Evolutionary conservation across 139 green algal species (phyloP).

Genomic region (Micromonas pusilla): DNA sequence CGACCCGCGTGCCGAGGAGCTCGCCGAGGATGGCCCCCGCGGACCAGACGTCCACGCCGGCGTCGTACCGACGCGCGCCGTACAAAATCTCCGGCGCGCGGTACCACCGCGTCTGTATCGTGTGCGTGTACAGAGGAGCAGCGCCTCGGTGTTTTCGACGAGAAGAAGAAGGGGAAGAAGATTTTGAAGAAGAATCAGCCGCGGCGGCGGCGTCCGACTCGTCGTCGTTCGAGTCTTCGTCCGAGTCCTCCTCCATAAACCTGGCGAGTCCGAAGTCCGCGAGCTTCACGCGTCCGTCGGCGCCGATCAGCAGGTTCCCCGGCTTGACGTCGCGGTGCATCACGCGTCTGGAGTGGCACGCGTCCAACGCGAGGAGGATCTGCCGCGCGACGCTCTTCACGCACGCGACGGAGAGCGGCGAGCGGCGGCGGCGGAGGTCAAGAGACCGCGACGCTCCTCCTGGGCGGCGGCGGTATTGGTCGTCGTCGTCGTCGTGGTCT

Average conservation of each 20-base stretch:
- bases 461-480: no score
- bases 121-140: constrained; percentile 81
- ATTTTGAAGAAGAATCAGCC: no score
- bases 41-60: constrained; percentile 64
- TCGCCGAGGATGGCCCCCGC: constrained; percentile 90
- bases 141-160: neutral
- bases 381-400: neutral
- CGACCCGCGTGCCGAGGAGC: constrained; percentile 70
- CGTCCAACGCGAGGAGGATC: neutral
- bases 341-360: constrained; percentile 31
- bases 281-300: constrained; percentile 41
- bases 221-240: neutral
- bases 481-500: neutral
- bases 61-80: constrained; percentile 75
- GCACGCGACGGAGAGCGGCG: neutral
- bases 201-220: neutral
- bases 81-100: constrained; percentile 88
- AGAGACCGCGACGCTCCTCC: no score
- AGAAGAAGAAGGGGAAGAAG: no score
- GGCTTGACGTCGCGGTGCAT: constrained; percentile 49
- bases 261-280: constrained; percentile 41
- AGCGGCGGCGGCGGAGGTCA: no score
- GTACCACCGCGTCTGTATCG: constrained; percentile 93
- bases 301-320: constrained; percentile 41
- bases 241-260: neutral